Base-by-base conservation (phyloP, 1,284 basidiomycete genomes). In the Polyporus tsugae region DNA sequence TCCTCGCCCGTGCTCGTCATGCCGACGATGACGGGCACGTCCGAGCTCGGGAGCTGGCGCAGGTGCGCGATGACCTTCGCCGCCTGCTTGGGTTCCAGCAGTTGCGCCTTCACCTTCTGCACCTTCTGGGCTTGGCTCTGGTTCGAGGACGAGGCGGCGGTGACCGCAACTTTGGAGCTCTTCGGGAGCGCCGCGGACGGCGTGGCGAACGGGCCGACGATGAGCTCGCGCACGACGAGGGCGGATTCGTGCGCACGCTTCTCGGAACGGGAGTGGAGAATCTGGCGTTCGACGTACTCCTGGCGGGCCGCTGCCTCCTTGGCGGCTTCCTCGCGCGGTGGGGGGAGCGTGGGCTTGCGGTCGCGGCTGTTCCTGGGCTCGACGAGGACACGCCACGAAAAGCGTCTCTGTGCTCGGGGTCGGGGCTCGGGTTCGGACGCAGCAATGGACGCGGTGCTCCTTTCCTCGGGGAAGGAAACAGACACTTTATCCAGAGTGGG, bases 61-160 rank as follows among this genome's bases (percentile, higher is more conserved):
- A 94, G 83, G 64, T 93, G 87, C 17, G 85, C 81, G 72, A 94
- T 92, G 70, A 94, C 82, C 75, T 85, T 89, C 76, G 89, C 88
- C 35, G 92, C 93, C 19, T 85, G 82, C 77, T 90, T 89, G 33
- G 90, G 87, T 58, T 89, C 77, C 71, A 88, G 81, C 25, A 94
- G 86, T 79, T 90, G 86, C 15, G 88, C 83, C 80, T 93, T 95
- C 77, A 91, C 85, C 77, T 90, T 91, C 76, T 81, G 87, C 67
- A 92, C 75, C 75, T 89, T 85, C 15, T 86, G 82, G 70, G 44
- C 22, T 22, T 81, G 46, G 29, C 25, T 84, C 29, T 7, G n/a
- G 46, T 22, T 7, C 46, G 46, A 49, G n/a, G 87, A 82, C 69
- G 35, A 78, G 70, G 71, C 65, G 11, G 74, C 73, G 57, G 73